These are phyloP conservation scores for Boletellus ananas DNA, from an alignment of 768 basidiomycete genomes.

Conservation along the genomic window DNA sequence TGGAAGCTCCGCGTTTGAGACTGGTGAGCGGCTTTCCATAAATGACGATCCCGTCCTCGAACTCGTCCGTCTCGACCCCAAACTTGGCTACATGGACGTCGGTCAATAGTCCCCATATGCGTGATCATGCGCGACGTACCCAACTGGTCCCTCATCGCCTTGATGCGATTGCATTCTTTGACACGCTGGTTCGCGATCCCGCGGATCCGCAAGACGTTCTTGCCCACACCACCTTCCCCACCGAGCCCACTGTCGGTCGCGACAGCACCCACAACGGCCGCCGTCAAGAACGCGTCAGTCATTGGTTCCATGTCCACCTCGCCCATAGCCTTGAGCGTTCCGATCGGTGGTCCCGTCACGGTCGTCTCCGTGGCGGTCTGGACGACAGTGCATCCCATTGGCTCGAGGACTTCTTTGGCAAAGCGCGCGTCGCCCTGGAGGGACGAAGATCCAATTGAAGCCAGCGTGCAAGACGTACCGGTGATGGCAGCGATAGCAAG, in stretches of 20 bases:
- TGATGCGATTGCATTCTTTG: slow-evolving; percentile 96
- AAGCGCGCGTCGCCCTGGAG: slow-evolving; percentile 98
- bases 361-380: slow-evolving; percentile 90
- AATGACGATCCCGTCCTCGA: slow-evolving; percentile 90
- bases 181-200: slow-evolving; percentile 98
- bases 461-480: slow-evolving; percentile 91
- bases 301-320: slow-evolving; percentile 98
- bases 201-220: slow-evolving; percentile 70
- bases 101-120: background rate
- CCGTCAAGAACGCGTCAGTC: slow-evolving; percentile 99
- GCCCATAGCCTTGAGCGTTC: slow-evolving; percentile 57
- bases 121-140: slow-evolving; percentile 44
- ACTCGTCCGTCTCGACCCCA: slow-evolving; percentile 86
- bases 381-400: slow-evolving; percentile 90
- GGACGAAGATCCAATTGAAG: slow-evolving; percentile 85
- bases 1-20: slow-evolving; percentile 65
- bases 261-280: slow-evolving; percentile 88
- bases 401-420: slow-evolving; percentile 87
- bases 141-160: slow-evolving; percentile 94
- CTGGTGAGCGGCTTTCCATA: slow-evolving; percentile 67
- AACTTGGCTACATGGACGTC: slow-evolving; percentile 68
- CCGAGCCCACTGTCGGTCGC: slow-evolving; percentile 53
- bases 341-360: slow-evolving; percentile 86
- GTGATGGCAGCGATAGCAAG: slow-evolving; percentile 96
- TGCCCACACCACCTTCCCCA: slow-evolving; percentile 22